Evolutionary conservation across 768 basidiomycete species (phyloP).

Genomic region (Suillus lakei): DNA sequence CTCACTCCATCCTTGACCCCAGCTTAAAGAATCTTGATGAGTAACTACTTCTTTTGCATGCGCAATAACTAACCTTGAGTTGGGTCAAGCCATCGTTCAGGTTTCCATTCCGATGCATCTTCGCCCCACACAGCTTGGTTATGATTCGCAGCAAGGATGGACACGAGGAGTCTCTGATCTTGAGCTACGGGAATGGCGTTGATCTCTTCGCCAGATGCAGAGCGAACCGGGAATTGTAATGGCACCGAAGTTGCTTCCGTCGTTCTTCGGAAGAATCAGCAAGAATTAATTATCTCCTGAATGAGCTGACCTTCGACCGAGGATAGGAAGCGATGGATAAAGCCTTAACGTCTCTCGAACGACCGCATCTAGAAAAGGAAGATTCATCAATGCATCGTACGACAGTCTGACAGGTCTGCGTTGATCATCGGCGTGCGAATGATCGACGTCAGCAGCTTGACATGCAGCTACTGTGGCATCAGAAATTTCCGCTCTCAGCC

Average conservation of each 20-base stretch:
- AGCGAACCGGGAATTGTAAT: conserved; percentile 27
- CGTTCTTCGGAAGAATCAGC: conserved; percentile 30
- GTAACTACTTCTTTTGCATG: neutral
- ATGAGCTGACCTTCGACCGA: conserved; percentile 43
- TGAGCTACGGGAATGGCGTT: conserved; percentile 41
- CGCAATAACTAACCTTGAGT: neutral
- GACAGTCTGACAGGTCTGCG: conserved; percentile 37
- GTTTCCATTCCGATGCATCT: conserved; percentile 48
- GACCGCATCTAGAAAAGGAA: conserved; percentile 44
- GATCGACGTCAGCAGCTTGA: conserved; percentile 14
- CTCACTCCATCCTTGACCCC: conserved; percentile 18
- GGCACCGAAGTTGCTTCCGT: conserved; percentile 43
- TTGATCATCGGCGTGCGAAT: neutral
- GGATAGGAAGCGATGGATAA: conserved; percentile 44
- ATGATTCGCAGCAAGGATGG: conserved; percentile 47
- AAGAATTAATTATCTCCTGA: neutral
- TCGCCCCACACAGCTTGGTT: conserved; percentile 50
- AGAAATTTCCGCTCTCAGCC: conserved; percentile 40
- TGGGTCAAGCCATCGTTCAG: conserved; percentile 47
- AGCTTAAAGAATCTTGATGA: neutral
- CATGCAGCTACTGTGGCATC: conserved; percentile 22
- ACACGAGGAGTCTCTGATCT: conserved; percentile 47
- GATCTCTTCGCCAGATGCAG: conserved; percentile 21
- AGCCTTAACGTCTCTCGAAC: conserved; percentile 45
- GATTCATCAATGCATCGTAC: conserved; percentile 43